A percentile compares a stretch with the other conserved stretches of the same genome.
Conservation (phyloP, 208 protist genomes). For the Trypanosomatidae sp. region DNA sequence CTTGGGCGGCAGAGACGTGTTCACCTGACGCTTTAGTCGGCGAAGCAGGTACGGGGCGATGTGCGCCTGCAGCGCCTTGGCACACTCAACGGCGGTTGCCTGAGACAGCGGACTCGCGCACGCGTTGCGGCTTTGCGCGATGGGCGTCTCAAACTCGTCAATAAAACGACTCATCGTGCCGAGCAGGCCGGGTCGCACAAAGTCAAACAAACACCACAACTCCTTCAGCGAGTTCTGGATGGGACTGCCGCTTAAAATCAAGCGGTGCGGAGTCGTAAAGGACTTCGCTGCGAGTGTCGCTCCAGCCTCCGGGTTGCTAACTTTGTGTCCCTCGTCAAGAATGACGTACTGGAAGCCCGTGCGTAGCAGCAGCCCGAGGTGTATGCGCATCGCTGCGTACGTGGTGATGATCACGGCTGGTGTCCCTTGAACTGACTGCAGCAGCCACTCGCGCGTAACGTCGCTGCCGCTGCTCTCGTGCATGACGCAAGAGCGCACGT, state of each 20-base stretch:
- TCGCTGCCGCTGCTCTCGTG: constrained; percentile 69
- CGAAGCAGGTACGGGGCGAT: constrained; percentile 97
- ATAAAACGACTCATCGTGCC: constrained; percentile 80
- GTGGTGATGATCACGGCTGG: constrained; percentile 95
- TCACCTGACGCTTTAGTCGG: constrained; percentile 96
- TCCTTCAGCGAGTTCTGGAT: constrained; percentile 99
- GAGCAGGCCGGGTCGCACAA: constrained; percentile 97
- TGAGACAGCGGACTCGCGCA: constrained; percentile 89
- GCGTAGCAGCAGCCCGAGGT: constrained; percentile 57
- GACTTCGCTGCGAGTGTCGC: constrained; percentile 95
- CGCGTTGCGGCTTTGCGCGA: constrained; percentile 89
- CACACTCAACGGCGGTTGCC: constrained; percentile 95
- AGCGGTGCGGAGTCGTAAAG: constrained; percentile 91
- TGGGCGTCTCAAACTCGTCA: constrained; percentile 81
- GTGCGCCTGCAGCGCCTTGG: constrained; percentile 88
- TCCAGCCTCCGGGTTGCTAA: constrained; percentile 95
- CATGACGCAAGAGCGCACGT: constrained; percentile 79
- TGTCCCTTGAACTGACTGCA: constrained; percentile 48
- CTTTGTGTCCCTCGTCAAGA: constrained; percentile 98
- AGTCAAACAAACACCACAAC: constrained; percentile 99
- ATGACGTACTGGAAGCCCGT: constrained; percentile 94
- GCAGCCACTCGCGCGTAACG: constrained; percentile 40
- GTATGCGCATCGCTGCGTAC: constrained; percentile 82
- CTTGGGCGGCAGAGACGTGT: constrained; percentile 91
- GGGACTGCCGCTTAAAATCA: constrained; percentile 96